Conservation (phyloP, 106 monocot genomes). For the Iris macrosiphon region DNA sequence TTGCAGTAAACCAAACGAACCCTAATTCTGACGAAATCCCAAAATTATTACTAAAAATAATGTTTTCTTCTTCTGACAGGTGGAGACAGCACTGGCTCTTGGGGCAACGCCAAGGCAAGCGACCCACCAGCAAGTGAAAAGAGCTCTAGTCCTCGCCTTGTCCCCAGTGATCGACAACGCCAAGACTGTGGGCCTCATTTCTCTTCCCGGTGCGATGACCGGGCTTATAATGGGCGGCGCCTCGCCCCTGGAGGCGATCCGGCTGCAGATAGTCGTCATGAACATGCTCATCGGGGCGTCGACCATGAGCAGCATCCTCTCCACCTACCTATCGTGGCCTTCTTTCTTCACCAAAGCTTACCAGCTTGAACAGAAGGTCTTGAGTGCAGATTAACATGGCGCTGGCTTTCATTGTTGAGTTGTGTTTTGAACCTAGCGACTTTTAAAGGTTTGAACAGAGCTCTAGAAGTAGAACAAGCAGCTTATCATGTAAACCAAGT, state of each 20-base stretch:
- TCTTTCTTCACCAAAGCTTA: slow-evolving; percentile 82
- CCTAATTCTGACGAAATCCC: too few relatives aligned
- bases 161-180: slow-evolving; percentile 85
- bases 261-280: slow-evolving; percentile 93
- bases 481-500: too few relatives aligned
- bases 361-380: slow-evolving; percentile 57
- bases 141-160: slow-evolving; percentile 60
- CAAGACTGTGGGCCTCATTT: slow-evolving; percentile 87
- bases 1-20: too few relatives aligned
- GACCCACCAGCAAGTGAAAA: slow-evolving; percentile 70
- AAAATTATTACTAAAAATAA: too few relatives aligned
- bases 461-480: neutral
- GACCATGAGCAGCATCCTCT: slow-evolving; percentile 77
- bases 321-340: slow-evolving; percentile 85
- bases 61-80: slow-evolving; percentile 22
- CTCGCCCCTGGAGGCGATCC: slow-evolving; percentile 83
- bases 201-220: slow-evolving; percentile 90
- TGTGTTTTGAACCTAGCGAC: neutral
- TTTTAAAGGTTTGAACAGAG: neutral
- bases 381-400: slow-evolving; percentile 29
- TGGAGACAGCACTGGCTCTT: slow-evolving; percentile 81
- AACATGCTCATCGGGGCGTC: slow-evolving; percentile 88
- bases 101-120: slow-evolving; percentile 90
- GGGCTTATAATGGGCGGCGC: slow-evolving; percentile 96
- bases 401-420: too few relatives aligned